Percentiles rank a stretch among this genome's conserved stretches.
These are phyloP conservation scores for Eimeria maxima DNA, from an alignment of 169 alveolate species.

Conservation along the genomic window DNA sequence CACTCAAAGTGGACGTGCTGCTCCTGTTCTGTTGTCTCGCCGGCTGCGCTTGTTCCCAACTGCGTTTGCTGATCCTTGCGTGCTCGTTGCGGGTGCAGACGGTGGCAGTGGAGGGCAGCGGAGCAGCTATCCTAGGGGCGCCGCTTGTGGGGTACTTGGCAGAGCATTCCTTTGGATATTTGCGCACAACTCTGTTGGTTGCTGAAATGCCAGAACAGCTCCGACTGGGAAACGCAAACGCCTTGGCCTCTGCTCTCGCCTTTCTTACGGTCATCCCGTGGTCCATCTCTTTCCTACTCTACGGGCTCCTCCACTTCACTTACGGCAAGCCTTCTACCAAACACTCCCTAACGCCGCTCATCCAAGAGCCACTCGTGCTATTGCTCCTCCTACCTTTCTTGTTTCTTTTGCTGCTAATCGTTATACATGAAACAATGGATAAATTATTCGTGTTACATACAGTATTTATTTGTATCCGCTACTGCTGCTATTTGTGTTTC, in stretches of 20 bases:
- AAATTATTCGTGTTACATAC: too few relatives aligned
- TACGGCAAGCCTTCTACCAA: conserved; percentile 74
- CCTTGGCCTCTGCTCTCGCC: conserved; percentile 91
- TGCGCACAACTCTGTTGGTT: conserved; percentile 88
- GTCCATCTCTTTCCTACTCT: conserved; percentile 90
- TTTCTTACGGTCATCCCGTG: conserved; percentile 91
- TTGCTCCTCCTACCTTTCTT: background rate
- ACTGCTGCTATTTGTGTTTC: too few relatives aligned
- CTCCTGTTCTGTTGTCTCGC: background rate
- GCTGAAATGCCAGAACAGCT: conserved; percentile 89
- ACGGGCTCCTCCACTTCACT: conserved; percentile 91
- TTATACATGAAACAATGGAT: background rate
- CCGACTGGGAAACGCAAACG: conserved; percentile 91
- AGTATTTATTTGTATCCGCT: too few relatives aligned
- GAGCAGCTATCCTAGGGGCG: conserved; percentile 93
- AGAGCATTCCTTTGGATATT: conserved; percentile 92
- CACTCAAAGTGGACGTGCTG: background rate
- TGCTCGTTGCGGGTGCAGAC: conserved; percentile 82
- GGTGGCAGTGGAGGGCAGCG: conserved; percentile 93
- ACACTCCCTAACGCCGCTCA: background rate
- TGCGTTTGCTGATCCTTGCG: background rate
- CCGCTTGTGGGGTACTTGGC: conserved; percentile 94
- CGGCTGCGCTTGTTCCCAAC: background rate
- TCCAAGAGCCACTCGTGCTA: background rate
- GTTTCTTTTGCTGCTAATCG: background rate